A percentile compares a stretch with the other conserved stretches of the same genome.
Conservation (phyloP, 2,329 filamentous ascomycete species). For the Lasiodiplodia hormozganensis region DNA sequence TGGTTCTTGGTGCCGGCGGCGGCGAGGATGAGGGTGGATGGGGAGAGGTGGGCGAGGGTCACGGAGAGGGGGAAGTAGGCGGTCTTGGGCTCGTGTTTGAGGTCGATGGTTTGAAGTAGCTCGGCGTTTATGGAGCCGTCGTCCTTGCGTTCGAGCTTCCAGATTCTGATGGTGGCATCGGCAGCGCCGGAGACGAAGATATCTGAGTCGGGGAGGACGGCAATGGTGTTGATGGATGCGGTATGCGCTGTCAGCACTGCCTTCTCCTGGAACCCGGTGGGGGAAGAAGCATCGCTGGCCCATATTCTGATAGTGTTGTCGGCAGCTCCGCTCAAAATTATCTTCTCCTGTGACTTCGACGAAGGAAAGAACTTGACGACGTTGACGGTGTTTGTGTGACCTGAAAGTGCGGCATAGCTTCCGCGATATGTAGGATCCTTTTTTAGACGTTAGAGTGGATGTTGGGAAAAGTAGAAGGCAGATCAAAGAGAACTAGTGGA, state of each 20-base stretch:
- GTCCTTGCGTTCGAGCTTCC: slow-evolving; percentile 63
- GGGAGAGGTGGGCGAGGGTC: slow-evolving; percentile 69
- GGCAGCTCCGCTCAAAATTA: slow-evolving; percentile 80
- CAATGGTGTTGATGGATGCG: slow-evolving; percentile 74
- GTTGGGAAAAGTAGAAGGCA: not conserved
- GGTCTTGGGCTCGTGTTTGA: slow-evolving; percentile 66
- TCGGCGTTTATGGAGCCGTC: slow-evolving; percentile 38
- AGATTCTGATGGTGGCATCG: slow-evolving; percentile 69
- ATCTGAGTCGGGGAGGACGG: slow-evolving; percentile 52
- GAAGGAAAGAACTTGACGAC: slow-evolving; percentile 78
- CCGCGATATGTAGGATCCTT: slow-evolving; percentile 58
- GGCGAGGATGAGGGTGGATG: slow-evolving; percentile 71
- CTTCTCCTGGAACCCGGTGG: slow-evolving; percentile 48
- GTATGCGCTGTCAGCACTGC: slow-evolving; percentile 69
- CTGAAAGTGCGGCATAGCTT: slow-evolving; percentile 70
- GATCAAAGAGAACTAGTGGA: not conserved
- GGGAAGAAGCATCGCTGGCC: slow-evolving; percentile 44
- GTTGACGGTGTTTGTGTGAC: slow-evolving; percentile 82
- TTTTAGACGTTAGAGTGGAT: not conserved
- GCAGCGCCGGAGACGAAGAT: slow-evolving; percentile 67
- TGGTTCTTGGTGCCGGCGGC: slow-evolving; percentile 82
- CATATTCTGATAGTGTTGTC: slow-evolving; percentile 78
- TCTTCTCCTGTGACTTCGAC: slow-evolving; percentile 54
- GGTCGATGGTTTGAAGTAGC: slow-evolving; percentile 38
- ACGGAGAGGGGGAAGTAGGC: slow-evolving; percentile 83